Base-by-base conservation (phyloP, 2,329 filamentous ascomycete genomes). In the Fusarium palustre region DNA sequence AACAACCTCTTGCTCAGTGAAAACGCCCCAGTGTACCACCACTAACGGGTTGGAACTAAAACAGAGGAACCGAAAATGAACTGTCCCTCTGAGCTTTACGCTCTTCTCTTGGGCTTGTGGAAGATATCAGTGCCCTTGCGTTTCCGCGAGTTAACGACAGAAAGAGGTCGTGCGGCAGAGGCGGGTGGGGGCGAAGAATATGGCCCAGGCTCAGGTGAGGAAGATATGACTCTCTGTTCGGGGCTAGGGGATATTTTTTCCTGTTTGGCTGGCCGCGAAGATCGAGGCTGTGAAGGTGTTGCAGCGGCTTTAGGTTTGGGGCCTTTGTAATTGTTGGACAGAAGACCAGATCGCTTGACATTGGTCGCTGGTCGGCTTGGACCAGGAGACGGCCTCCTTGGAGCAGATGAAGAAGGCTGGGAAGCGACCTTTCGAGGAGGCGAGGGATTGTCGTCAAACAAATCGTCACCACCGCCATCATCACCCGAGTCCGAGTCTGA, bases 51-150 rank as follows among this genome's bases (percentile, higher is more conserved):
- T 31, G n/a, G 22, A 24, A 33, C 38, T 15, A 39, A 20, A 50
- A 39, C n/a, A 38, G 10, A 36, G 49, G 46, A 22, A 33, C 12
- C 42, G 41, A 38, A 28, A 39, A 15, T 6, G 22, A 53, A 42
- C 5, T 30, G 4, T 7, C 11, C 20, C 10, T 5, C 25, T 30
- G 12, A 2, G 24, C n/a, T n/a, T 68, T 28, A 75, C 16, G 53
- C 59, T 53, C 72, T 73, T 73, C 81, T 85, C 75, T 83, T 82
- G 45, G 67, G 70, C 41, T 77, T 79, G 86, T 85, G 65, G 64
- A 87, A 87, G n/a, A 86, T 77, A 64, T 82, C 81, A 7, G 82
- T 81, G 1, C 78, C 74, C 70, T 84, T 84, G 55, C 84, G 80
- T 70, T 86, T 86, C 42, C 78, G 76, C 11, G 69, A 53, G 4